Base-by-base conservation (phyloP, 768 basidiomycete species). In the Lactarius trivialis region DNA sequence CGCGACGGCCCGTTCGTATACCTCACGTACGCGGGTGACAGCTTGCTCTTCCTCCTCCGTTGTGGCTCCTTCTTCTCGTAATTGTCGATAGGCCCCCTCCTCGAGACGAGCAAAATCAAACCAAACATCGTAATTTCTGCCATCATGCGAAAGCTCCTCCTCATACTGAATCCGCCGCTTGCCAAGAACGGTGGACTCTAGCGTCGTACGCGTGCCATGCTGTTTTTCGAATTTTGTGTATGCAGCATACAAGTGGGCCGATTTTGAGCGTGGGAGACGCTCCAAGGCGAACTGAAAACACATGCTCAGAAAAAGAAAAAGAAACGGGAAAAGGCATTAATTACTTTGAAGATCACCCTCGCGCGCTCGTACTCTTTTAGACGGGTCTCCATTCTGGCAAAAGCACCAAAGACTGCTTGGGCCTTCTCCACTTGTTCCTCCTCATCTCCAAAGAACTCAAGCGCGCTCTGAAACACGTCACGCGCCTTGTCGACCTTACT, bases 191-290 rank as follows among this genome's bases (percentile, higher is more conserved):
- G 97, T 99, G 43, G 85, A 82, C 73, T 98, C 96, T 28, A 99
- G 84, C 0, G 92, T 87, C 4, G 84, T 81, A 7, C 92, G 85
- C 9, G 89, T 87, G 14, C 97, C 97, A 68, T 94, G 93, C 70
- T 98, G 97, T 73, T 99, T 99, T 77, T 98, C 97, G 65, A 99
- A 98, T 71, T 91, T 93, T 24, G 95, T 96, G 70, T 96, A 99
- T 0, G 94, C 82, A 4, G 94, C 85, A 70, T 98, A 99, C 11
- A 99, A 78, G 9, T 80, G 76, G 0, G 83, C 85, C 7, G 95
- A 97, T 73, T 97, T 97, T 30, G 95, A 93, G 26, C 94, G 83
- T 7, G 97, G 92, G 41, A 99, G 82, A 28, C 94, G 85, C 19
- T 89, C 85, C 15, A 99, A 79, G n/a, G 97, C 97, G 72, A 98